A percentile compares a stretch with the other conserved stretches of the same genome.
Evolutionary conservation across 345 rosid species (phyloP).

Genomic region (Eucalyptus camaldulensis): DNA sequence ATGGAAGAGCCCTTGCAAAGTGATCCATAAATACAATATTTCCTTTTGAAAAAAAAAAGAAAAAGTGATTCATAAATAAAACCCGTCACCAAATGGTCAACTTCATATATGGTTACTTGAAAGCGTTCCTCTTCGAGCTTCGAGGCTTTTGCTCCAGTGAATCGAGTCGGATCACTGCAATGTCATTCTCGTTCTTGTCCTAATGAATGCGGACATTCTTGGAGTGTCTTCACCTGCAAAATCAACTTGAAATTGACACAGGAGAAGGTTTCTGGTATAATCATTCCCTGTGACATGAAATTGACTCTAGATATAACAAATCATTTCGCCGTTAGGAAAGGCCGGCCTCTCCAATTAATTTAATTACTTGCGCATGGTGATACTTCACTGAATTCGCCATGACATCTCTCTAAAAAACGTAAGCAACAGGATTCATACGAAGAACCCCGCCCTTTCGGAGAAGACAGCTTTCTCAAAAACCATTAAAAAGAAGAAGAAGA

Average conservation of each 20-base stretch:
- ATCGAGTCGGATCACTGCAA: not conserved
- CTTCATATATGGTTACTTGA: not conserved
- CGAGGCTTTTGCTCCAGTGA: not conserved
- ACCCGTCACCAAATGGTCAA: not conserved
- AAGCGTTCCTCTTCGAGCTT: not conserved
- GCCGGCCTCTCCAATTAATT: not conserved
- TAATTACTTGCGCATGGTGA: not conserved
- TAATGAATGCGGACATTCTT: not conserved
- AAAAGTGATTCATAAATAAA: not conserved
- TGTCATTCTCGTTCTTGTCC: not conserved
- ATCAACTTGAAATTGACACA: not conserved
- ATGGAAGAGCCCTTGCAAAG: not conserved
- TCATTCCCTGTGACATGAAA: not conserved
- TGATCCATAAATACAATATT: not conserved
- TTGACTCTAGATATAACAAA: not conserved
- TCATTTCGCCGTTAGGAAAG: not conserved
- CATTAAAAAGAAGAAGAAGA: no score
- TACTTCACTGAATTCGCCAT: not conserved
- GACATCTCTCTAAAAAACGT: not conserved
- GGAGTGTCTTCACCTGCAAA: not conserved
- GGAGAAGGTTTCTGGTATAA: not conserved
- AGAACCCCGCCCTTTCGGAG: not conserved
- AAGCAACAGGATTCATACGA: not conserved
- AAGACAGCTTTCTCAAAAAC: not conserved
- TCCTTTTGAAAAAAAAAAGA: no score